Evolutionary conservation across 345 rosid genomes (phyloP), one percentile per base, ranked within the genome.

Genomic region (Tarenaya hassleriana): DNA sequence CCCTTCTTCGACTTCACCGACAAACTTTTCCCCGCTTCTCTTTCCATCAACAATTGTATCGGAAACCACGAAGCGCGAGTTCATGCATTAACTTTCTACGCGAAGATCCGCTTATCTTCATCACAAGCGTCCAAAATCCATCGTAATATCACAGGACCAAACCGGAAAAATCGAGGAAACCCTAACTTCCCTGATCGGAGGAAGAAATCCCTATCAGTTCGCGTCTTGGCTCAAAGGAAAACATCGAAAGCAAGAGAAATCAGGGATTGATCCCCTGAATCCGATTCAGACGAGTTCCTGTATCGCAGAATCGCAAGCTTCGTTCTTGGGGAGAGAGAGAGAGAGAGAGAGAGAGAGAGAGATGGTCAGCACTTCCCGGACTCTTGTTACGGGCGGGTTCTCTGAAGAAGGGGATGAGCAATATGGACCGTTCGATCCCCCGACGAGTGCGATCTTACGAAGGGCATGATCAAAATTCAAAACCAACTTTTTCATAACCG

Each of bases 41-140:
- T 47, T 52, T 78, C 88, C 88, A 81, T 81, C 54, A 56, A 65
- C 60, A 71, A 51, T 51, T 55, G 45, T 73, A 47, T 58, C 59
- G 54, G 63, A 62, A 54, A 57, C 67, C 9, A 48, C 39, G 52
- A 59, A 39, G 53, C 33, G 63, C 18, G 58, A 63, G 43, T 47
- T 72, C 61, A 64, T 52, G 57, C 61, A 60, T 48, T 41, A 53
- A 65, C 43, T 32, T 16, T 18, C 1, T 24, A 24, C 24, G 19
- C 16, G 9, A 31, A 45, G 15, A 15, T 15, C 15, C 46, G 59
- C 31, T 41, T 46, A 46, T 17, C 35, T 60, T 66, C 66, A 58
- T 43, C 16, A 41, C 58, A 56, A 8, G 52, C 34, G 21, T 60
- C 56, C 11, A 41, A 24, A 53, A 33, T 53, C 41, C 70, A 66